Conservation (phyloP, 345 rosid species). For the Ricinus communis region DNA sequence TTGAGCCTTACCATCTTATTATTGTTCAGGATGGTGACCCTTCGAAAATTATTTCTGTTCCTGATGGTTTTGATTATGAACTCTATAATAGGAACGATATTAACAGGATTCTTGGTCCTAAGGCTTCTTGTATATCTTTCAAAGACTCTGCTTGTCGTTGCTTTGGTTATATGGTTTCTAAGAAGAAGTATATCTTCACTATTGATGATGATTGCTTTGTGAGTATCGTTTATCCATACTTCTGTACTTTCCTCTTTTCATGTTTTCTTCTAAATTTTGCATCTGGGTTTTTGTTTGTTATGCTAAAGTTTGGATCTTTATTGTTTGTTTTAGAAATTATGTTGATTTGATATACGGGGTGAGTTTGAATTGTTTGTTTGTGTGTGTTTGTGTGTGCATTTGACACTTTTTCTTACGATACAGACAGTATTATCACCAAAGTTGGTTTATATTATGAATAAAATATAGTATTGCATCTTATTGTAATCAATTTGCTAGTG, state of each 20-base stretch:
- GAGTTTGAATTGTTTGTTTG: not conserved
- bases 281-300: slow-evolving; percentile 12
- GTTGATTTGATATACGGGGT: slow-evolving; percentile 3
- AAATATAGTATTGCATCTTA: no score
- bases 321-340: not conserved
- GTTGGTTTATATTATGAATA: not conserved
- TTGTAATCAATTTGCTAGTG: no score
- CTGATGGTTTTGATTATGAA: slow-evolving; percentile 89
- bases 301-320: slow-evolving; percentile 17
- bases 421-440: not conserved
- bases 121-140: slow-evolving; percentile 92
- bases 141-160: slow-evolving; percentile 98
- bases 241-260: not conserved
- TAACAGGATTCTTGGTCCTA: slow-evolving; percentile 81
- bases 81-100: slow-evolving; percentile 91
- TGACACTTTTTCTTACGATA: no score
- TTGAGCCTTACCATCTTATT: slow-evolving; percentile 89
- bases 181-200: slow-evolving; percentile 95
- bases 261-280: not conserved
- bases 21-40: slow-evolving; percentile 98
- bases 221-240: slow-evolving; percentile 37
- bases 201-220: slow-evolving; percentile 98
- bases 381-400: no score
- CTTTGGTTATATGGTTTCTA: slow-evolving; percentile 97
- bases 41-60: slow-evolving; percentile 71